These are phyloP conservation scores for Lyophyllum shimeji DNA, from an alignment of 768 basidiomycete genomes.

Conservation along the genomic window DNA sequence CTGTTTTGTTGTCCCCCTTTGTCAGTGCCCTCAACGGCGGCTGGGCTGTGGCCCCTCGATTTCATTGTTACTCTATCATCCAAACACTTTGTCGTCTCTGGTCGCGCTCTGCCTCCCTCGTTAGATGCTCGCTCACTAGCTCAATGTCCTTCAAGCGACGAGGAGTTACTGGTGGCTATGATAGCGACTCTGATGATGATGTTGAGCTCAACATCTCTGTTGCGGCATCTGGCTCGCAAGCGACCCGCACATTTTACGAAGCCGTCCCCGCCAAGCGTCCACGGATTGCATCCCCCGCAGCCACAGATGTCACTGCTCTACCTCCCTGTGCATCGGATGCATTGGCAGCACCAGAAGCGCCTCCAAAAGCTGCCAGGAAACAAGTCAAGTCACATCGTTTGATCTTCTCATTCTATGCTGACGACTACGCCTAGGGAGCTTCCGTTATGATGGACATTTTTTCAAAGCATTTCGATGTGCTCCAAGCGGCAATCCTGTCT, in stretches of 20 bases:
- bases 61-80: too few relatives aligned
- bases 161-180: background rate
- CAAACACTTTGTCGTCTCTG: too few relatives aligned
- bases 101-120: too few relatives aligned
- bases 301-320: background rate
- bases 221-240: background rate
- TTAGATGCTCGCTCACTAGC: background rate
- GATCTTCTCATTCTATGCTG: background rate
- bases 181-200: background rate
- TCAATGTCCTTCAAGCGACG: background rate
- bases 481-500: conserved; percentile 2
- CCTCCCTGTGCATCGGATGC: background rate
- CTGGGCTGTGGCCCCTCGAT: too few relatives aligned
- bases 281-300: background rate
- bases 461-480: background rate
- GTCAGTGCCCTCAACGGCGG: too few relatives aligned
- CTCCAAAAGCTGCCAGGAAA: background rate
- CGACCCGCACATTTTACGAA: background rate
- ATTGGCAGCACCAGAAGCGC: background rate
- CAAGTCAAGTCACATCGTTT: background rate
- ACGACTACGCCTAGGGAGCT: background rate
- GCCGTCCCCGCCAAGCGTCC: background rate
- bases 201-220: background rate
- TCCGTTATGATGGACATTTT: conserved; percentile 8
- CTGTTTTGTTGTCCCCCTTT: too few relatives aligned